phyloP scores from a whole-genome alignment of 805 yeast genomes.

The Starmerella kuoi region DNA sequence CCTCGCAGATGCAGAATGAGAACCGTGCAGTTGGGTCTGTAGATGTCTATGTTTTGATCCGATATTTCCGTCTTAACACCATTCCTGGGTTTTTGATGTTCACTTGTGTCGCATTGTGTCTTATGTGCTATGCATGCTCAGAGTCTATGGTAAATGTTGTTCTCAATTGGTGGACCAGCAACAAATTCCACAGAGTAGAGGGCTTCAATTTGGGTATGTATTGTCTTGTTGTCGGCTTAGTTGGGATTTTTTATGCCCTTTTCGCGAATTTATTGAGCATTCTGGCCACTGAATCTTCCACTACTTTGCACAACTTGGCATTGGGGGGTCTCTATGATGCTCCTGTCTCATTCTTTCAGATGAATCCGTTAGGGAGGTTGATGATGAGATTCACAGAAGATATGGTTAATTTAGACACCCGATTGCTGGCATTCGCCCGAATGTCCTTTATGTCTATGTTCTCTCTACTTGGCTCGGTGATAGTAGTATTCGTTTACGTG shows the following conservation, averaged over 20 bases:
- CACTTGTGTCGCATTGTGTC: not conserved
- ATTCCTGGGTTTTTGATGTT: constrained; percentile 2
- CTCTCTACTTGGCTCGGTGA: constrained; percentile 46
- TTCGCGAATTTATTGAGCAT: constrained; percentile 10
- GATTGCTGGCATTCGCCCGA: constrained; percentile 34
- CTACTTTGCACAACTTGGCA: constrained; percentile 45
- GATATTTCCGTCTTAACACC: constrained; percentile 12
- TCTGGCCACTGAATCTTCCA: constrained; percentile 44
- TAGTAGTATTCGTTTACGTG: constrained; percentile 53
- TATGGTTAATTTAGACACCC: constrained; percentile 70
- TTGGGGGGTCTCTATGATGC: constrained; percentile 49
- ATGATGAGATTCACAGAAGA: constrained; percentile 77
- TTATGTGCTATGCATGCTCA: constrained; percentile 35
- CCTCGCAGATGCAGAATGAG: constrained; percentile 5
- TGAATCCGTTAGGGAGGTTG: constrained; percentile 63
- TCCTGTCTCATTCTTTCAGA: constrained; percentile 71
- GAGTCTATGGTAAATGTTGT: constrained; percentile 26
- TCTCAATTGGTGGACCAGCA: constrained; percentile 63
- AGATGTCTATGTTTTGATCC: constrained; percentile 4
- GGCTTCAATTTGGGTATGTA: constrained; percentile 58
- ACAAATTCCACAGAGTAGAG: constrained; percentile 34
- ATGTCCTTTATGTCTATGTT: constrained; percentile 35
- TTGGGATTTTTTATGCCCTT: constrained; percentile 6
- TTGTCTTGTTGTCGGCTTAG: constrained; percentile 11
- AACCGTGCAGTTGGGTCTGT: constrained; percentile 13